These are phyloP conservation scores for Thelephora terrestris DNA, from an alignment of 1,284 basidiomycete species.

Conservation along the genomic window DNA sequence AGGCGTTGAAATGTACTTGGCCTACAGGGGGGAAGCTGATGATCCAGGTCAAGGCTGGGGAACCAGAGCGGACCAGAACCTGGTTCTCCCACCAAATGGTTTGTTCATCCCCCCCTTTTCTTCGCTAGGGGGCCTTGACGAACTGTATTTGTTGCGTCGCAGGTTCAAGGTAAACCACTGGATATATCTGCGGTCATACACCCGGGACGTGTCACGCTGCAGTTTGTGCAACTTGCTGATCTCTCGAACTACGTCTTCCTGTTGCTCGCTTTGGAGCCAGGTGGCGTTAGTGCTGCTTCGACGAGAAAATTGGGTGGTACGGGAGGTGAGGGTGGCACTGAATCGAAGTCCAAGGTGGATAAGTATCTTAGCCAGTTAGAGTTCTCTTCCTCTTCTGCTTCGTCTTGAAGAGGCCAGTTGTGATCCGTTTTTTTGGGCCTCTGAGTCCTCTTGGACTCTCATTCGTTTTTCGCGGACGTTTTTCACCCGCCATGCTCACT, in stretches of 20 bases:
- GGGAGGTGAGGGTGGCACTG: too few relatives aligned
- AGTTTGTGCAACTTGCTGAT: slow-evolving; percentile 34
- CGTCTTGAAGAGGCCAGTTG: too few relatives aligned
- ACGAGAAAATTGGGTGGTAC: too few relatives aligned
- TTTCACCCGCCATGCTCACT: too few relatives aligned
- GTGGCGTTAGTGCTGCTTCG: too few relatives aligned
- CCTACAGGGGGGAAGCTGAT: slow-evolving; percentile 35
- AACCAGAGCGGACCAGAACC: slow-evolving; percentile 21
- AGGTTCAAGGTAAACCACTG: slow-evolving; percentile 20
- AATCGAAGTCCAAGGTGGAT: too few relatives aligned
- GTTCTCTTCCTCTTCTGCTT: too few relatives aligned
- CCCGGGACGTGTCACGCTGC: slow-evolving; percentile 32
- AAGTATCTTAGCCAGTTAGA: too few relatives aligned
- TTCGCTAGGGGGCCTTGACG: slow-evolving; percentile 10
- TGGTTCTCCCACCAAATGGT: slow-evolving; percentile 29
- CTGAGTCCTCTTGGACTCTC: too few relatives aligned
- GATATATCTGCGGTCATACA: slow-evolving; percentile 30
- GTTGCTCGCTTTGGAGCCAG: slow-evolving; percentile 21
- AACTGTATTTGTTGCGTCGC: slow-evolving; percentile 3
- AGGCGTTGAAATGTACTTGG: slow-evolving; percentile 32
- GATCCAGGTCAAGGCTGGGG: slow-evolving; percentile 30
- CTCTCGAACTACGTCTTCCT: slow-evolving; percentile 32
- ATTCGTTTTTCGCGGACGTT: too few relatives aligned
- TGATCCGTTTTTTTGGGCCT: too few relatives aligned
- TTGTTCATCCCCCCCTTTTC: slow-evolving; percentile 8